Evolutionary conservation across 129 eudicot species (phyloP), one percentile per base, ranked within the genome.

Genomic region (Deinandra increscens): DNA sequence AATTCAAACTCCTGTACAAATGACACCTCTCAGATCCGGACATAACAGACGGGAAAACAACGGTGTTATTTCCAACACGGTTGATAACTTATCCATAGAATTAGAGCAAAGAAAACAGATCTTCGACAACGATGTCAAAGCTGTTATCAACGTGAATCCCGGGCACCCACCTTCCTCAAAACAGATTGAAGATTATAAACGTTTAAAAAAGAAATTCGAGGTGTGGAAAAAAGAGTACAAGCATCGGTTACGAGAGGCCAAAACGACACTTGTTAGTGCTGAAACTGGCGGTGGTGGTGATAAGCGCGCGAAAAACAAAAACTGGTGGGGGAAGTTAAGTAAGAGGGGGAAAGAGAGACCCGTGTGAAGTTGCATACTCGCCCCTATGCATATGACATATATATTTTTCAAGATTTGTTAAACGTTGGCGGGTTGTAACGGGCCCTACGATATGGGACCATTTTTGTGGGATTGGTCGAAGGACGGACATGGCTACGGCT

Each of bases 191-290:
- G 95, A 87, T 38, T 85, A 78, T 26, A 74, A 77, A 65, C 79
- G 60, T 19, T 63, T 90, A 49, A 90, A 84, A 37, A 69, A 69
- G 61, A 82, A 67, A 34, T 85, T 90, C 9, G 89, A 87, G 64
- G 64, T 55, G 9, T 90, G 97, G 97, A 87, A 87, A 63, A 85
- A 76, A 66, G 97, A 90, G 45, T 90, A 84, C 69, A 90, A 81
- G 75, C 44, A 51, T 53, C 81, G 89, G 76, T 72, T 90, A 70
- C 81, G 80, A 26, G 89, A 82, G 58, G 81, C 86, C 5, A 90
- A 87, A 70, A 49, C 68, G 3, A 81, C 69, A 33, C 62, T 77
- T 23, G 59, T 63, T 38, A 62, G 69, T 75, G 70, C 58, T 49
- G 76, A 69, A 48, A 39, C 29, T 29, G 64, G 62, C 12, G 60